phyloP scores from a whole-genome alignment of 768 basidiomycete species.

The Boletus sp. region DNA sequence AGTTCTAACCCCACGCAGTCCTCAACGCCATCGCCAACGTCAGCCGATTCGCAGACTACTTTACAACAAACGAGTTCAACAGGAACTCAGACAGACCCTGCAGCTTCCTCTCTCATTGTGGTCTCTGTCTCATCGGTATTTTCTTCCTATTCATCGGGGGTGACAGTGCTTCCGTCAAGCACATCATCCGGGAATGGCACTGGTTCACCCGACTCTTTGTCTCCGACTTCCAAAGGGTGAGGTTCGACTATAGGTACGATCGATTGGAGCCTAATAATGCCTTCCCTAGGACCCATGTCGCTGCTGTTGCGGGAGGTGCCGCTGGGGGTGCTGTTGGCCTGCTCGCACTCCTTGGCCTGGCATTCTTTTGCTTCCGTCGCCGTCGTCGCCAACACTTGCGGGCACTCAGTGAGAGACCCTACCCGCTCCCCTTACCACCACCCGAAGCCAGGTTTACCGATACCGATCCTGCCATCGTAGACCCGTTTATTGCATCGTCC shows the following conservation, averaged over 20 bases:
- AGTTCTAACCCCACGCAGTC: conserved; percentile 6
- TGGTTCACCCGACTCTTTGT: not conserved
- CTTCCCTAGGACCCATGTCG: conserved; percentile 13
- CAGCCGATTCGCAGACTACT: not conserved
- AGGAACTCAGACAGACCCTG: not conserved
- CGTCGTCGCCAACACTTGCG: conserved; percentile 5
- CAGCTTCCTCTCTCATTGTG: not conserved
- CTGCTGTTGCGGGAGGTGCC: conserved; percentile 13
- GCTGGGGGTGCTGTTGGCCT: conserved; percentile 19
- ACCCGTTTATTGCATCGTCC: conserved; percentile 3
- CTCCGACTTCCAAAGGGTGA: conserved; percentile 13
- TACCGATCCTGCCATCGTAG: not conserved
- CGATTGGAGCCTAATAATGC: not conserved
- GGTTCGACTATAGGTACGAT: not conserved
- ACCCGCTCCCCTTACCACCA: conserved; percentile 5
- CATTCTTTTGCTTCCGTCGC: conserved; percentile 9
- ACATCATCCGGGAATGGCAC: conserved; percentile 7
- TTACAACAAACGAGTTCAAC: not conserved
- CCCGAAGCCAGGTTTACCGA: conserved; percentile 4
- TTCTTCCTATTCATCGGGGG: conserved; percentile 4
- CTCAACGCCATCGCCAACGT: not conserved
- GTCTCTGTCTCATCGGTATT: conserved; percentile 1
- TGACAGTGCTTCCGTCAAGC: conserved; percentile 10
- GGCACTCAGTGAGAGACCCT: conserved; percentile 1
- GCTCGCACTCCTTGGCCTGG: conserved; percentile 14